phyloP scores from a whole-genome alignment of 2,329 filamentous ascomycete genomes.

The Neopestalotiopsis rosae region DNA sequence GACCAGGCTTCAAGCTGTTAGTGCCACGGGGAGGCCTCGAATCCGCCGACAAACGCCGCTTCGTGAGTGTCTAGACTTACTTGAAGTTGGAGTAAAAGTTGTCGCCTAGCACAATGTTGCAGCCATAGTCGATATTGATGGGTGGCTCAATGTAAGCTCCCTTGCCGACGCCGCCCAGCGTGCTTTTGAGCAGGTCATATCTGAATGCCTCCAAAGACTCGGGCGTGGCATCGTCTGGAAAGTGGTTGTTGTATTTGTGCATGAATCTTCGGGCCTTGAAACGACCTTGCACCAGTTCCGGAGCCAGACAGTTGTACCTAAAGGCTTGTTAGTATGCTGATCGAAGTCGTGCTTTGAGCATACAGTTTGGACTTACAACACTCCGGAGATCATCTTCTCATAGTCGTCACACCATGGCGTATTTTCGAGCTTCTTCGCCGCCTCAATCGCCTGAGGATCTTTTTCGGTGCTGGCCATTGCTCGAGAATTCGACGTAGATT shows the following conservation, averaged over 20 bases:
- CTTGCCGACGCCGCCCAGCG: conserved; percentile 56
- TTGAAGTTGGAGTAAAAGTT: conserved; percentile 70
- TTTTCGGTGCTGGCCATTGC: conserved; percentile 46
- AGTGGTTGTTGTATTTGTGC: conserved; percentile 62
- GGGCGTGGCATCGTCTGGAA: conserved; percentile 49
- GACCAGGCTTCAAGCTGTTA: conserved; percentile 46
- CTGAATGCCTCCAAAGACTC: conserved; percentile 47
- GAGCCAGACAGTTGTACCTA: conserved; percentile 56
- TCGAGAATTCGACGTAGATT: too few species aligned
- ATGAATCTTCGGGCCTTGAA: conserved; percentile 60
- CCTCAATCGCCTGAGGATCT: conserved; percentile 46
- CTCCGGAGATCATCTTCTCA: conserved; percentile 68
- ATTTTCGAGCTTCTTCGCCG: conserved; percentile 53
- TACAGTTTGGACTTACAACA: conserved; percentile 49
- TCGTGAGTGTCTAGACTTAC: conserved; percentile 28
- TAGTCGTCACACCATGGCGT: conserved; percentile 65
- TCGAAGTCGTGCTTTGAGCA: conserved; percentile 8
- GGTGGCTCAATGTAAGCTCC: conserved; percentile 66
- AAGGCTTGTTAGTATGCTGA: neutral
- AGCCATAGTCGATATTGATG: conserved; percentile 68
- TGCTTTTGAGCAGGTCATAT: conserved; percentile 51
- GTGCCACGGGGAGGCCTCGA: conserved; percentile 21
- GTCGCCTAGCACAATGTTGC: conserved; percentile 66
- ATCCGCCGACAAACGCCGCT: conserved; percentile 8
- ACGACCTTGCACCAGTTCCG: conserved; percentile 54